Conservation (phyloP, 2,329 filamentous ascomycete species). For the Myriosclerotinia scirpicola region DNA sequence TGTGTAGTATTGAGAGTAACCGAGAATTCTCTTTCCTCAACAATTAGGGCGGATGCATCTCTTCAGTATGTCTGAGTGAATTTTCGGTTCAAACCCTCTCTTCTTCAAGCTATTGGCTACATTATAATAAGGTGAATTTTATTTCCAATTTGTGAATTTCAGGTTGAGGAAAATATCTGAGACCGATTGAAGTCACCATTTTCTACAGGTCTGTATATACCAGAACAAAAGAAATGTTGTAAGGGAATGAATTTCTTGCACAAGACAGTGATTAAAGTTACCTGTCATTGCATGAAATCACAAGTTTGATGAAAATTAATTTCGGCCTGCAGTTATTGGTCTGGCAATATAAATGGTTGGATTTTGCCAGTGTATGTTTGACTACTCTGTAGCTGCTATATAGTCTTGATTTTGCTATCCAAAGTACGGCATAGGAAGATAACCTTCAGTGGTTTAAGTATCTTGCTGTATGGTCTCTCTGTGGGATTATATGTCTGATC, state of each 20-base stretch:
- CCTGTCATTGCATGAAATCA: neutral
- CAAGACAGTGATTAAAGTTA: neutral
- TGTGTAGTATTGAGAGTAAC: neutral
- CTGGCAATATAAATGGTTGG: neutral
- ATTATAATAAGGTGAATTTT: neutral
- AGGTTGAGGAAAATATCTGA: neutral
- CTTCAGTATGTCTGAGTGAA: neutral
- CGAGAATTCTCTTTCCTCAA: neutral
- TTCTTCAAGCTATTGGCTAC: neutral
- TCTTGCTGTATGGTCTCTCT: neutral
- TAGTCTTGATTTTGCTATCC: no score
- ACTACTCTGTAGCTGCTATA: no score
- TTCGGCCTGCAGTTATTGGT: neutral
- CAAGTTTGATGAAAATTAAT: neutral
- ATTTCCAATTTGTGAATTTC: neutral
- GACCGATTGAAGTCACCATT: no score
- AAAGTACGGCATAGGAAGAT: no score
- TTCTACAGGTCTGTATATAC: no score
- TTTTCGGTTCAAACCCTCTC: neutral
- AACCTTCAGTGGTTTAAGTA: neutral
- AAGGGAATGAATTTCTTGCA: neutral
- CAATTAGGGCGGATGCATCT: neutral
- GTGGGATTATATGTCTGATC: neutral
- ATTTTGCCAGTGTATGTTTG: no score
- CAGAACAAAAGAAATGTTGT: no score